Conservation (phyloP, 2,329 filamentous ascomycete species). For the Aspergillus pseudoterreus region DNA sequence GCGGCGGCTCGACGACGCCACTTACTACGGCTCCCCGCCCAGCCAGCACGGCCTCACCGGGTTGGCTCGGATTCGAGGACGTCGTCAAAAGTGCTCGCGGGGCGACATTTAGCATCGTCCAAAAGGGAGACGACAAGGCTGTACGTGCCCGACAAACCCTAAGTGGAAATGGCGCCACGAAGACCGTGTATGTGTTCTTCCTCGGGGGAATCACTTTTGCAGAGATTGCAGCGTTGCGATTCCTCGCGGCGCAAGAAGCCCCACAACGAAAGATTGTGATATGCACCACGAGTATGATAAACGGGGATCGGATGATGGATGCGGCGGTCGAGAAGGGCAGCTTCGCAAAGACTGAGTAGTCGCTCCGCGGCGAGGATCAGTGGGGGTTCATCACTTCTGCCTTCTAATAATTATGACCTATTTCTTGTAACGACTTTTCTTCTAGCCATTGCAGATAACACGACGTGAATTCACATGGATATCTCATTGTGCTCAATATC, state of each 20-base stretch:
- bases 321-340: constrained; percentile 71
- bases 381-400: not conserved
- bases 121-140: constrained; percentile 90
- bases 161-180: constrained; percentile 69
- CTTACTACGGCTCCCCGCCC: constrained; percentile 38
- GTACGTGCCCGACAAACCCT: constrained; percentile 80
- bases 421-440: constrained; percentile 3
- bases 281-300: constrained; percentile 87
- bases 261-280: constrained; percentile 80
- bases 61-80: constrained; percentile 93
- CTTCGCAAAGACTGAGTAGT: constrained; percentile 45
- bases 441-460: not conserved
- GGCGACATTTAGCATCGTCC: constrained; percentile 84
- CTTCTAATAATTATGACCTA: not conserved
- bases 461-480: not conserved
- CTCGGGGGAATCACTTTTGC: constrained; percentile 95
- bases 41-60: constrained; percentile 62
- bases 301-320: constrained; percentile 84
- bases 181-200: constrained; percentile 95
- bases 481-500: not conserved
- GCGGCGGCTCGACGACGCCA: constrained; percentile 53
- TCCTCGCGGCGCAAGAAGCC: constrained; percentile 81
- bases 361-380: not conserved
- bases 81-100: constrained; percentile 82
- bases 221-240: constrained; percentile 89